Evolutionary conservation across 441 rosid genomes (phyloP).

Genomic region (Croton setiger): DNA sequence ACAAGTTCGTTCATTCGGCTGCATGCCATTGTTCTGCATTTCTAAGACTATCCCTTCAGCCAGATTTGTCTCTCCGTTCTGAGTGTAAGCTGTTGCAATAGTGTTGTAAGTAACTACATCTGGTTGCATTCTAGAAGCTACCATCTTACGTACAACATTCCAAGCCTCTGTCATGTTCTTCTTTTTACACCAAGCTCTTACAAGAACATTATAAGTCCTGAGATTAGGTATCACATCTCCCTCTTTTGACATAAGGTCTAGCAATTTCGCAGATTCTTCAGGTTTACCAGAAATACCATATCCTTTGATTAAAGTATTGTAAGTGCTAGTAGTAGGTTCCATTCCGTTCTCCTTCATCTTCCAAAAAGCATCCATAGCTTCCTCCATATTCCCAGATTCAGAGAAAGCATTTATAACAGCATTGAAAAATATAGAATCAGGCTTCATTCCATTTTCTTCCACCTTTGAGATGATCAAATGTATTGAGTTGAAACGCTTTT

Average conservation of each 20-base stretch:
- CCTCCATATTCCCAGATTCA: conserved; percentile 75
- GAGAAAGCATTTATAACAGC: conserved; percentile 83
- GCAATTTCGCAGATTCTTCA: conserved; percentile 64
- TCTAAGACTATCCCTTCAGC: conserved; percentile 73
- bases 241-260: conserved; percentile 53
- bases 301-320: conserved; percentile 83
- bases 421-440: conserved; percentile 84
- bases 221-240: conserved; percentile 61
- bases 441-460: conserved; percentile 70
- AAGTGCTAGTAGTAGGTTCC: conserved; percentile 78
- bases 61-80: conserved; percentile 48
- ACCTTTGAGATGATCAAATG: conserved; percentile 53
- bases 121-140: conserved; percentile 56
- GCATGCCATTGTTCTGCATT: conserved; percentile 59
- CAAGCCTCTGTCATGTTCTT: conserved; percentile 68
- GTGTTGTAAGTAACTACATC: conserved; percentile 89
- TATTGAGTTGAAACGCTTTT: conserved; percentile 58
- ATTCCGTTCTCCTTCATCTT: conserved; percentile 81
- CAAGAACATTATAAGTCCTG: conserved; percentile 75
- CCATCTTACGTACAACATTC: conserved; percentile 70
- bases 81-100: conserved; percentile 71
- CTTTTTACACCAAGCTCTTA: conserved; percentile 82
- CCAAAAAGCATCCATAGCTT: conserved; percentile 67
- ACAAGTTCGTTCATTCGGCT: conserved; percentile 78
- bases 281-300: conserved; percentile 73